Conservation (phyloP, 2,329 filamentous ascomycete species). For the Cladophialophora immunda region DNA sequence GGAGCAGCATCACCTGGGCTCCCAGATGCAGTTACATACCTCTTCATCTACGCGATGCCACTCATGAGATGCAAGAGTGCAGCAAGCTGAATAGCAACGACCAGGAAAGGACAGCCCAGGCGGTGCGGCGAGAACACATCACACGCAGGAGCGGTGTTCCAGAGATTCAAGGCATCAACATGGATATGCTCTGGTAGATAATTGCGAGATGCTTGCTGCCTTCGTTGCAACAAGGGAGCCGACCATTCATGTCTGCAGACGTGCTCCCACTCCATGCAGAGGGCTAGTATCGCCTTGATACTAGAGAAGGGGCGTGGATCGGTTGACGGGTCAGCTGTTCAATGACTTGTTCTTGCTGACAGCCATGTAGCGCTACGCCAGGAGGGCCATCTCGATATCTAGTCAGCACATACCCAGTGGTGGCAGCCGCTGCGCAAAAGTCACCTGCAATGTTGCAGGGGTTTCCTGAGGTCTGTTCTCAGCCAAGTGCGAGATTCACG, state of each 20-base stretch:
- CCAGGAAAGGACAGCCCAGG: no score
- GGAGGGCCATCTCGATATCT: background rate
- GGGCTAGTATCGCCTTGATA: background rate
- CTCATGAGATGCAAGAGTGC: no score
- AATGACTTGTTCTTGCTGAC: background rate
- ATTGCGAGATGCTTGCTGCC: no score
- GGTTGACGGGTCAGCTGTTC: background rate
- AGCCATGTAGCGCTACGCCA: background rate
- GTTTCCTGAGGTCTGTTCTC: background rate
- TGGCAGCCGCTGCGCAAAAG: background rate
- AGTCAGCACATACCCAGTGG: background rate
- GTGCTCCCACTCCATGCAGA: background rate
- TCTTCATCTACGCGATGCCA: no score
- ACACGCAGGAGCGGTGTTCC: no score
- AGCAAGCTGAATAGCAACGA: no score
- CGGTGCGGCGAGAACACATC: no score
- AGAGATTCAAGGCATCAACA: no score
- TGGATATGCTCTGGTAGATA: no score
- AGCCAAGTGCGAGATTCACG: background rate
- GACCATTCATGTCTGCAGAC: background rate
- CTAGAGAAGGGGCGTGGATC: background rate
- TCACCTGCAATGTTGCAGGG: background rate
- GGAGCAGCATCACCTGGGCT: no score
- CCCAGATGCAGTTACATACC: no score
- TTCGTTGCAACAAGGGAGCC: background rate